phyloP scores from a whole-genome alignment of 805 yeast species.

The Teunomyces stri region DNA sequence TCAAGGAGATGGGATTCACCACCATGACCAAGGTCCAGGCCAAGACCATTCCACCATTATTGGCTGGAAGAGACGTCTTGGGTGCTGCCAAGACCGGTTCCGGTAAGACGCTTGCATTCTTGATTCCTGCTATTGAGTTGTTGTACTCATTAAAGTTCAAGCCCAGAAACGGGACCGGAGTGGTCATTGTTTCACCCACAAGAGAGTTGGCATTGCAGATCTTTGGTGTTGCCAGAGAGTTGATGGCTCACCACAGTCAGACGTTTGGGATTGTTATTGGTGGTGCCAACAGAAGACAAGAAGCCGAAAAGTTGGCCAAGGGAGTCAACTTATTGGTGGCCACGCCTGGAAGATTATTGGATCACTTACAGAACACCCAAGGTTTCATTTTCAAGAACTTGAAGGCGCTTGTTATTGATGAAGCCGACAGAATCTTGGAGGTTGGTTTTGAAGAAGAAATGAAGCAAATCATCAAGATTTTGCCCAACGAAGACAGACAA shows the following conservation, averaged over 20 bases:
- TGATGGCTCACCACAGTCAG: conserved; percentile 87
- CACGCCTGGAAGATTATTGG: conserved; percentile 95
- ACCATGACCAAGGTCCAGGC: conserved; percentile 95
- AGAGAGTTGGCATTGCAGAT: conserved; percentile 97
- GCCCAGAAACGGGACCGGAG: conserved; percentile 98
- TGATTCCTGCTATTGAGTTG: conserved; percentile 93
- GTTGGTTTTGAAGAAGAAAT: conserved; percentile 99
- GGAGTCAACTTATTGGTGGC: conserved; percentile 95
- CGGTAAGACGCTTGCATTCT: conserved; percentile 94
- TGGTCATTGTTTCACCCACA: conserved; percentile 92
- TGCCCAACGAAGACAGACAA: conserved; percentile 92
- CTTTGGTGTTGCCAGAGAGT: conserved; percentile 95
- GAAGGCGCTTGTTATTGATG: conserved; percentile 92
- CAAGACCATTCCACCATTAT: conserved; percentile 90
- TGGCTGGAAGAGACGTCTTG: conserved; percentile 95
- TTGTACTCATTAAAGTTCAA: conserved; percentile 87
- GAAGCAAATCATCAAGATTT: conserved; percentile 91
- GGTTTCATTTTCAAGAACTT: conserved; percentile 94
- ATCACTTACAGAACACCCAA: conserved; percentile 92
- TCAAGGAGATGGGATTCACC: conserved; percentile 84
- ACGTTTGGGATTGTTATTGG: conserved; percentile 97
- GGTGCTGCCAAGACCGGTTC: conserved; percentile 99
- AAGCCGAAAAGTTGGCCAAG: conserved; percentile 88
- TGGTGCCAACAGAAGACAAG: conserved; percentile 96
- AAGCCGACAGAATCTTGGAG: conserved; percentile 96